A percentile compares a stretch with the other conserved stretches of the same genome.
phyloP scores from a whole-genome alignment of 306 rosid species.

The Inga leiocalycina region DNA sequence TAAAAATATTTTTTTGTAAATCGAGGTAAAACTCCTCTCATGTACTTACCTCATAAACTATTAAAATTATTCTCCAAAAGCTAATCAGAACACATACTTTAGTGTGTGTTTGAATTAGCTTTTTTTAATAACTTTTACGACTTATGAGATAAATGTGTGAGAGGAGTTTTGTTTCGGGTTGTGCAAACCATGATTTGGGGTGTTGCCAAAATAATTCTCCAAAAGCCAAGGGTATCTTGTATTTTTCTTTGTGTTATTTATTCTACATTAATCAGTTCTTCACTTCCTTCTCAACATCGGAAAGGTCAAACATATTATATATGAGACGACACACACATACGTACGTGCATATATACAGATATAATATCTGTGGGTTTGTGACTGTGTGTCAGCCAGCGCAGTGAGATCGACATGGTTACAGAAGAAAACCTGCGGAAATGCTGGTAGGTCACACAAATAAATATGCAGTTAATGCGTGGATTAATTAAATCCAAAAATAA shows the following conservation, averaged over 20 bases:
- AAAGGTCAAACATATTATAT: background rate
- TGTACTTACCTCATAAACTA: no score
- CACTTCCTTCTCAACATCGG: background rate
- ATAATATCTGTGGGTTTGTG: no score
- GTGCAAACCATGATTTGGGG: no score
- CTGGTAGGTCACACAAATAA: background rate
- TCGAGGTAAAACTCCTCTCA: no score
- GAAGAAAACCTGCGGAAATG: background rate
- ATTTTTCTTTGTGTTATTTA: background rate
- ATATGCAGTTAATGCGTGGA: background rate
- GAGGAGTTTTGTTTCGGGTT: no score
- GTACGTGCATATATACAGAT: no score
- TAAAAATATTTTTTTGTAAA: no score
- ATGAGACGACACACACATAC: background rate
- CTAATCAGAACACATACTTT: no score
- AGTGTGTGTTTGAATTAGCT: no score
- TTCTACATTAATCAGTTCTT: background rate
- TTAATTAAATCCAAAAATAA: background rate
- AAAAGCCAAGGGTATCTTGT: background rate
- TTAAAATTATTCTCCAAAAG: no score
- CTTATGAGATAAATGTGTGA: no score
- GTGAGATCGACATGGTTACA: slow-evolving; percentile 4
- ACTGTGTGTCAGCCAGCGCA: background rate
- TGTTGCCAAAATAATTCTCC: background rate
- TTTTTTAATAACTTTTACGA: no score